phyloP scores from a whole-genome alignment of 1,284 basidiomycete genomes.

The Malassezia furfur region DNA sequence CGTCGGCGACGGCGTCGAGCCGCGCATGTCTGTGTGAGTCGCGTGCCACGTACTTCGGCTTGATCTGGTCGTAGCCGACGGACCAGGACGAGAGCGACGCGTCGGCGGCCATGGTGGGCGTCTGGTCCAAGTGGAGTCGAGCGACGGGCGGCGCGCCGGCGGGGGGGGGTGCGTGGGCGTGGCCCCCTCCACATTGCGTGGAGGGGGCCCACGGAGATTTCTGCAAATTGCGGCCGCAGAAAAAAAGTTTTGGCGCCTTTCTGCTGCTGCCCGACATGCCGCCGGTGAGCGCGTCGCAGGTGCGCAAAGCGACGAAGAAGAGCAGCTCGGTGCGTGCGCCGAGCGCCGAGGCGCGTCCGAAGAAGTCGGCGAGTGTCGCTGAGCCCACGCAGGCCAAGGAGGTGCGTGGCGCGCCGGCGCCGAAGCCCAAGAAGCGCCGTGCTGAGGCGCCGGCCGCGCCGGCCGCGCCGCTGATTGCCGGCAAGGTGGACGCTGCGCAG shows the following conservation, averaged over 20 bases:
- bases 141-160: no score
- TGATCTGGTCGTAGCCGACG: conserved; percentile 1
- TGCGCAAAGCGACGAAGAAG: background rate
- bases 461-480: conserved; percentile 7
- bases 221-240: no score
- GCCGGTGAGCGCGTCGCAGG: background rate
- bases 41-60: conserved; percentile 5
- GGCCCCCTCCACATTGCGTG: background rate
- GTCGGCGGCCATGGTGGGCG: background rate
- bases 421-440: background rate
- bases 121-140: no score
- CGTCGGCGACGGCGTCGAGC: conserved; percentile 1
- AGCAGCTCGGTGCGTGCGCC: background rate
- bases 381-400: background rate
- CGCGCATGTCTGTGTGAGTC: background rate
- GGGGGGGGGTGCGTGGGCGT: no score
- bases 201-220: no score
- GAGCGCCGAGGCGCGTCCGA: background rate
- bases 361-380: background rate
- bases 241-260: background rate
- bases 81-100: conserved; percentile 11
- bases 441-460: background rate
- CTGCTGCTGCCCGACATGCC: background rate
- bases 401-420: background rate
- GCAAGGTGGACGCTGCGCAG: conserved; percentile 28